These are phyloP conservation scores for Diaporthe ilicicola DNA, from an alignment of 2,329 filamentous ascomycete species.

Conservation along the genomic window DNA sequence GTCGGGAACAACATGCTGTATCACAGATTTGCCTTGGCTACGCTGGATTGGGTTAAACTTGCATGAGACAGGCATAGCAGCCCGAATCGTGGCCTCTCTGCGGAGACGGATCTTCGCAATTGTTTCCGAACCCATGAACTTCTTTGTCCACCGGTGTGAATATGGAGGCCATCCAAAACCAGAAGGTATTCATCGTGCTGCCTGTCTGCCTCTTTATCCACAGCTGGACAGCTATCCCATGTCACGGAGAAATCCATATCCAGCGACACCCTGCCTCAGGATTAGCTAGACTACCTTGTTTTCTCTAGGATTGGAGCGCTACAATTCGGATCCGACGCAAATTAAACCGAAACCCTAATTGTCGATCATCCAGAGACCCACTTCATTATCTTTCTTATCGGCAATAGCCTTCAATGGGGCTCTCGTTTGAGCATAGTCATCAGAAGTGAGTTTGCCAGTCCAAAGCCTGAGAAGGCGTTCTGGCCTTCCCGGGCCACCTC, in stretches of 20 bases:
- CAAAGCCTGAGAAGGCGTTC: background rate
- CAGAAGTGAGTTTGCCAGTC: background rate
- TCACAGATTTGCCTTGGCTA: conserved; percentile 18
- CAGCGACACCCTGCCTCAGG: conserved; percentile 3
- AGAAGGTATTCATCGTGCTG: background rate
- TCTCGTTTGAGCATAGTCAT: background rate
- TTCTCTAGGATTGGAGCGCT: conserved; percentile 13
- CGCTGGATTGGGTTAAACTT: conserved; percentile 11
- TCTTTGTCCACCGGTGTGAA: background rate
- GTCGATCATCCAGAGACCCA: background rate
- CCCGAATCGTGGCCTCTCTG: background rate
- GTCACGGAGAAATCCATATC: conserved; percentile 15
- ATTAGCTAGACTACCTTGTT: background rate
- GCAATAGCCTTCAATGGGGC: conserved; percentile 14
- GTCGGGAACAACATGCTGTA: conserved; percentile 10
- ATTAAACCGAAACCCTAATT: background rate
- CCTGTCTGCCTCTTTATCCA: background rate
- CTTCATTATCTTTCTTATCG: background rate
- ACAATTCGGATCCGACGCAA: conserved; percentile 9
- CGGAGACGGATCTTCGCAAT: conserved; percentile 14
- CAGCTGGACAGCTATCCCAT: background rate
- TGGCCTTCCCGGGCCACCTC: conserved; percentile 4
- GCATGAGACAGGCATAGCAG: conserved; percentile 23
- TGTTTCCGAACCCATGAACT: background rate
- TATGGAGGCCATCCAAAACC: background rate